Evolutionary conservation across 2,329 filamentous ascomycete species (phyloP).

Genomic region (Eurotiales sp.): DNA sequence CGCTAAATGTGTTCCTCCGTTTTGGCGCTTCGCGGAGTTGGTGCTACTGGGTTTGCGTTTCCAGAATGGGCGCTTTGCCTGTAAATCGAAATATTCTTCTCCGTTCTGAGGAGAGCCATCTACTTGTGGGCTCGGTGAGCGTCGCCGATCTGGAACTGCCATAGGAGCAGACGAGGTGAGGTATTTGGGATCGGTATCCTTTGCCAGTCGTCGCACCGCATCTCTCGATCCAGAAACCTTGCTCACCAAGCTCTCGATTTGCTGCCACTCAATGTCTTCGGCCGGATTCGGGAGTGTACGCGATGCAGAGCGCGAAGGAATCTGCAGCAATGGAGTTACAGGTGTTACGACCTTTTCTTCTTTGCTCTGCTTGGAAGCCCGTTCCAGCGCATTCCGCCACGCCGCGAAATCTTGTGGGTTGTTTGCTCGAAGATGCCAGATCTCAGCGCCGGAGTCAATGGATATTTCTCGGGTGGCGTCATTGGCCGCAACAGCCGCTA

Average conservation of each 20-base stretch:
- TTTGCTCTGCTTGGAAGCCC: slow-evolving; percentile 59
- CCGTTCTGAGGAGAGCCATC: slow-evolving; percentile 27
- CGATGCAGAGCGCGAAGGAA: slow-evolving; percentile 28
- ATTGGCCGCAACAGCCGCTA: slow-evolving; percentile 87
- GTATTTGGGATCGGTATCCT: slow-evolving; percentile 71
- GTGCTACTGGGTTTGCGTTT: slow-evolving; percentile 72
- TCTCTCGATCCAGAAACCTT: slow-evolving; percentile 84
- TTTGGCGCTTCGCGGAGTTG: slow-evolving; percentile 43
- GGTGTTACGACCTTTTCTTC: slow-evolving; percentile 28
- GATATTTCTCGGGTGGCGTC: slow-evolving; percentile 86
- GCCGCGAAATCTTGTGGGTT: slow-evolving; percentile 81
- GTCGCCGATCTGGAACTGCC: slow-evolving; percentile 22
- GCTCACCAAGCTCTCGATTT: slow-evolving; percentile 80
- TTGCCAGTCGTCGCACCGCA: slow-evolving; percentile 78
- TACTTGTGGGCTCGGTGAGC: slow-evolving; percentile 32
- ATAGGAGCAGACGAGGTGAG: slow-evolving; percentile 19
- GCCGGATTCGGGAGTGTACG: slow-evolving; percentile 36
- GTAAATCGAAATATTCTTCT: slow-evolving; percentile 33
- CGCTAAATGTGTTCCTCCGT: slow-evolving; percentile 51
- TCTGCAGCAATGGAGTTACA: slow-evolving; percentile 23
- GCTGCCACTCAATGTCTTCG: slow-evolving; percentile 81
- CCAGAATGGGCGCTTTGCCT: slow-evolving; percentile 78
- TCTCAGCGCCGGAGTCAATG: slow-evolving; percentile 92
- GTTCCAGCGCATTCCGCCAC: slow-evolving; percentile 83
- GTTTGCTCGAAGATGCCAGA: slow-evolving; percentile 87